phyloP scores from a whole-genome alignment of 2,329 filamentous ascomycete species.

The Penicillium hesseltinei region DNA sequence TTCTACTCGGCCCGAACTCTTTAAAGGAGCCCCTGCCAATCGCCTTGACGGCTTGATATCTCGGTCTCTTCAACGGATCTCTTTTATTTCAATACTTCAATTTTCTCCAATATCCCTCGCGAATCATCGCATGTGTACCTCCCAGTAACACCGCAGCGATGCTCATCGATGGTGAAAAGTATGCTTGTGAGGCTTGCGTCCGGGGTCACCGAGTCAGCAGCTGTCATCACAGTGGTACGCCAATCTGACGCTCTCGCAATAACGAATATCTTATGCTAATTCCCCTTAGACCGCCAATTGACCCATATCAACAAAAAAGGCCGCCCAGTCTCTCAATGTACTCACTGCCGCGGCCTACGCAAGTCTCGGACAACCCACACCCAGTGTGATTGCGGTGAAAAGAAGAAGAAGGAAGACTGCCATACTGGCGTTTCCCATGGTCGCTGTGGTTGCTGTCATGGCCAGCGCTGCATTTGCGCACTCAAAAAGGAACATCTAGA shows the following conservation, averaged over 20 bases:
- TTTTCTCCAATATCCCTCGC: conserved; percentile 24
- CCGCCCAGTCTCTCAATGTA: conserved; percentile 94
- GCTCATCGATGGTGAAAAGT: conserved; percentile 95
- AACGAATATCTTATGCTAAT: conserved; percentile 10
- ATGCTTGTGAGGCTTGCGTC: conserved; percentile 95
- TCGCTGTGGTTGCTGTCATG: conserved; percentile 55
- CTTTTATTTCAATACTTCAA: conserved; percentile 16
- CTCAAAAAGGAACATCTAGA: conserved; percentile 58
- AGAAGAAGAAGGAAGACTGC: conserved; percentile 61
- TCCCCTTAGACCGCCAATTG: conserved; percentile 72
- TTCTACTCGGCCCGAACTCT: conserved; percentile 25
- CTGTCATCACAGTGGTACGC: conserved; percentile 91
- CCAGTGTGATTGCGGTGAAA: conserved; percentile 96
- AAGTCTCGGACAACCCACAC: conserved; percentile 93
- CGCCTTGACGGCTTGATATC: conserved; percentile 35
- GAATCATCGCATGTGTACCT: conserved; percentile 42
- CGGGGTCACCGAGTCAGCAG: conserved; percentile 98
- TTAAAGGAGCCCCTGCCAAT: conserved; percentile 21
- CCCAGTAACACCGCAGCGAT: conserved; percentile 50
- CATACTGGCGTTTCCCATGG: conserved; percentile 37
- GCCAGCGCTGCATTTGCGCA: conserved; percentile 60
- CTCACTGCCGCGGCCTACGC: conserved; percentile 92
- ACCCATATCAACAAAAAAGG: conserved; percentile 98
- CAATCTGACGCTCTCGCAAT: conserved; percentile 14
- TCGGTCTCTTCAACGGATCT: conserved; percentile 8